These are phyloP conservation scores for Thalassia testudinum DNA, from an alignment of 116 monocot genomes.

Conservation along the genomic window DNA sequence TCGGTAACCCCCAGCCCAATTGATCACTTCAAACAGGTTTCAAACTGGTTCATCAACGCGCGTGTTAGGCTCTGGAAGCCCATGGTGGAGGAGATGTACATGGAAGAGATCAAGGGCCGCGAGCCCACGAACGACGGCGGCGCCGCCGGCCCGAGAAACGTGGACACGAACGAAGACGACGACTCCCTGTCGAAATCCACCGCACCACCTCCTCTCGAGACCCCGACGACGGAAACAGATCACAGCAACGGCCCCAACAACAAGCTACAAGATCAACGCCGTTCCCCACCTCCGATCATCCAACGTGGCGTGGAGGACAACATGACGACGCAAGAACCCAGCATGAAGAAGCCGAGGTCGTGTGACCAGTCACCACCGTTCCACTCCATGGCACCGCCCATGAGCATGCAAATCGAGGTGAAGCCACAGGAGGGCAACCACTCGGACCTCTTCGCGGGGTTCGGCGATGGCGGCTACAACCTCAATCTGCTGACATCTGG, in stretches of 20 bases:
- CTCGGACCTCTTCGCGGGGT: conserved; percentile 56
- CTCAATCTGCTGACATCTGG: conserved; percentile 12
- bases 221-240: conserved; percentile 1
- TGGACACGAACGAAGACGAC: conserved; percentile 10
- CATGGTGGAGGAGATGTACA: conserved; percentile 96
- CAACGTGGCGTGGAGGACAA: background rate
- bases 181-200: conserved; percentile 10
- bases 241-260: conserved; percentile 7
- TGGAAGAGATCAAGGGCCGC: conserved; percentile 52
- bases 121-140: conserved; percentile 19
- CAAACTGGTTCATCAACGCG: conserved; percentile 97
- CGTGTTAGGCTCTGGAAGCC: conserved; percentile 92
- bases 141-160: conserved; percentile 7
- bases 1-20: too few relatives aligned
- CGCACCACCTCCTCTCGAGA: conserved; percentile 1
- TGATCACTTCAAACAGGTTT: conserved; percentile 47
- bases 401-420: conserved; percentile 8
- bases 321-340: background rate
- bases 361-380: background rate
- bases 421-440: conserved; percentile 34
- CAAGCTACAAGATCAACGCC: background rate
- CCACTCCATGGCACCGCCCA: conserved; percentile 11
- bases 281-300: background rate
- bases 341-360: background rate
- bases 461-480: conserved; percentile 20